phyloP scores from a whole-genome alignment of 495 filamentous ascomycete genomes.

The Hypoxylon intermedium region DNA sequence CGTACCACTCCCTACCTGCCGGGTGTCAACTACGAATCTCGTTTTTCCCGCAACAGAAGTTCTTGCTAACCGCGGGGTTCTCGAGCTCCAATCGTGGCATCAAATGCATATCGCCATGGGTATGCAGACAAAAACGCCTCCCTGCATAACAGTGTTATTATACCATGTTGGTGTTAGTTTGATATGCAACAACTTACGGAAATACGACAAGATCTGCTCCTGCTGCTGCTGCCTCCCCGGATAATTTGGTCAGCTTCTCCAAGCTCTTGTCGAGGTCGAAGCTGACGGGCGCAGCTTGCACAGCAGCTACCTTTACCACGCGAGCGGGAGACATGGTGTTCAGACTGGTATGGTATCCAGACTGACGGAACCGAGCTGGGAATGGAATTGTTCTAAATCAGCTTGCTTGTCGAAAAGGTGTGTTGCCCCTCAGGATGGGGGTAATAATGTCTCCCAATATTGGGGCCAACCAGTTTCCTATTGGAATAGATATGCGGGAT shows the following conservation, averaged over 20 bases:
- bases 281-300: constrained; percentile 53
- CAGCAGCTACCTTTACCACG: constrained; percentile 45
- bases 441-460: constrained; percentile 3
- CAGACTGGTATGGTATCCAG: constrained; percentile 23
- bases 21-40: constrained; percentile 10
- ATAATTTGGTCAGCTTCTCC: constrained; percentile 47
- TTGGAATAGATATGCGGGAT: constrained; percentile 19
- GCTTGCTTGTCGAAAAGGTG: constrained; percentile 8
- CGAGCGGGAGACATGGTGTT: constrained; percentile 32
- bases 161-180: neutral
- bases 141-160: constrained; percentile 25
- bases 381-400: neutral
- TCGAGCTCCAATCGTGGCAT: constrained; percentile 51
- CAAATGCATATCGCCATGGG: constrained; percentile 53
- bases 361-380: constrained; percentile 7
- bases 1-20: constrained; percentile 51
- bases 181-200: constrained; percentile 46
- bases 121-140: constrained; percentile 53
- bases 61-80: constrained; percentile 47
- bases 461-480: constrained; percentile 4
- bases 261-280: constrained; percentile 51
- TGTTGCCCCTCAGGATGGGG: neutral
- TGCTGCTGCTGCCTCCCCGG: constrained; percentile 49
- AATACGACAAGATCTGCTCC: constrained; percentile 58
- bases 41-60: neutral